Evolutionary conservation across 495 filamentous ascomycete species (phyloP).

Genomic region (Geopyxis carbonaria): DNA sequence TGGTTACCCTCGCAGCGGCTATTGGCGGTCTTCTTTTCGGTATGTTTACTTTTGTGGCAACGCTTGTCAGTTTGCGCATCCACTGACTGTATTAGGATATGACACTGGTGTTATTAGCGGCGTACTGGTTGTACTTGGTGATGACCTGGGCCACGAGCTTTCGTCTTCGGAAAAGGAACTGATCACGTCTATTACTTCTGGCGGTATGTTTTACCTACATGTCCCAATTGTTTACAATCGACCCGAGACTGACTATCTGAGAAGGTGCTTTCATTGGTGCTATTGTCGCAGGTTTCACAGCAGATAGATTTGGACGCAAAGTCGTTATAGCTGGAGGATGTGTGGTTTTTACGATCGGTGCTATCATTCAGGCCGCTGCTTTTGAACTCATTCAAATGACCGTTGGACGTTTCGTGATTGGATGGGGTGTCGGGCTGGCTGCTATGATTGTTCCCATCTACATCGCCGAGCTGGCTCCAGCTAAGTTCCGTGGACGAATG

Average conservation of each 20-base stretch:
- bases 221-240: too few relatives aligned
- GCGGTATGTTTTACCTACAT: too few relatives aligned
- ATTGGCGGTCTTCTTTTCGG: constrained; percentile 80
- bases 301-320: constrained; percentile 58
- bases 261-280: constrained; percentile 61
- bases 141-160: too few relatives aligned
- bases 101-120: too few relatives aligned
- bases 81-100: too few relatives aligned
- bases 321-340: constrained; percentile 62
- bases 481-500: constrained; percentile 52
- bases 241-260: too few relatives aligned
- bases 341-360: constrained; percentile 56
- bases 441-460: constrained; percentile 72
- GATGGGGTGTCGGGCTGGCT: constrained; percentile 63
- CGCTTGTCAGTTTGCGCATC: too few relatives aligned
- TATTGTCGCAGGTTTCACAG: constrained; percentile 55
- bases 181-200: constrained; percentile 69
- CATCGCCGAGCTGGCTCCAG: constrained; percentile 70
- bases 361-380: constrained; percentile 51
- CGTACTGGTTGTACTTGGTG: too few relatives aligned
- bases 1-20: constrained; percentile 61
- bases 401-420: constrained; percentile 57
- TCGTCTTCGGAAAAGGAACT: too few relatives aligned
- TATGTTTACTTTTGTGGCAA: too few relatives aligned
- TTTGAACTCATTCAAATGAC: constrained; percentile 53